Evolutionary conservation across 176 grass and related monocot species (phyloP), one percentile per base, ranked within the genome.

Genomic region (Panicum miliaceum): DNA sequence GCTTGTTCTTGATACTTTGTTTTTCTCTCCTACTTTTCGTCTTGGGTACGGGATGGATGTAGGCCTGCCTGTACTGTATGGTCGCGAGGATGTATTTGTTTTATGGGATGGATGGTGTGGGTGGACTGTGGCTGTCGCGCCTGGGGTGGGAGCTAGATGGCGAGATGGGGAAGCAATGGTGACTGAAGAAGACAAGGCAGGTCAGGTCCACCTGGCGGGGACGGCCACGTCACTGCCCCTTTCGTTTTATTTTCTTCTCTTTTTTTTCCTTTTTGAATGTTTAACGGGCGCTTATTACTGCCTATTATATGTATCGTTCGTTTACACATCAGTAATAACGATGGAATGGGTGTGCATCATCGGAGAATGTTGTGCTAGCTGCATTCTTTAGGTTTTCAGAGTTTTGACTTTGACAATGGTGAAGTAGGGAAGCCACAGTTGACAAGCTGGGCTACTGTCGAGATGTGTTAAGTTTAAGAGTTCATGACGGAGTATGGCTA

Each of bases 141-240:
- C 85, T 68, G 82, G 34, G 16, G 50, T 48, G 71, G 29, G 75
- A 78, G 29, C 18, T 22, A 16, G 86, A 75, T 75, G 63, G 77
- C 78, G 83, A 82, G 78, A 77, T 23, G 15, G 57, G 64, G 65
- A 90, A 90, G 88, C 73, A 86, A 86, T 62, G 83, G 35, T 47
- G 37, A 57, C 41, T 36, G 77, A 51, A 52, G 18, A 26, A 19
- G 43, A 88, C 16, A 12, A 37, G 69, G 76, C 68, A 34, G 57
- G 46, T 36, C 68, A 34, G 57, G 46, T 36, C 61, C 68, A 82
- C 78, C 71, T 53, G 29, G 40, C 32, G 20, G n/a, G 41, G 37
- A 19, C 76, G 76, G 35, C 54, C 76, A 37, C 70, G 77, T 76
- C 69, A 66, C 32, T 61, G 25, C 23, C 6, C 46, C 23, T 72